Conservation (phyloP, 192 early-diverging fungal species). For the Thoreauomyces humboldtii region DNA sequence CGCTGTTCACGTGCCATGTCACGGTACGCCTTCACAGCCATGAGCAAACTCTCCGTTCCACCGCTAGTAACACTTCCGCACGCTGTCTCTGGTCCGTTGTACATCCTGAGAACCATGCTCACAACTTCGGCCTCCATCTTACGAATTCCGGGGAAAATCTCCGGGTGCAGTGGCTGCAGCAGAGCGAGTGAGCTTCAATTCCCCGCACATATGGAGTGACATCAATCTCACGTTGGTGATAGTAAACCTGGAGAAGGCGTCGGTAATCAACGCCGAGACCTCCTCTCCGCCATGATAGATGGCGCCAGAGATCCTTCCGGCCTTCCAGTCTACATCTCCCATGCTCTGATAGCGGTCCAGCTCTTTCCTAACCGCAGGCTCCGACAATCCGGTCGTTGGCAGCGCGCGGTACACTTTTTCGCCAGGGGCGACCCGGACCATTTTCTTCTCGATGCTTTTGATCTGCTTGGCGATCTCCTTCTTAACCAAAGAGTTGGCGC, state of each 20-base stretch:
- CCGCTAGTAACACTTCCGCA: constrained; percentile 91
- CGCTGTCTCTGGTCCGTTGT: constrained; percentile 69
- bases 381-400: constrained; percentile 63
- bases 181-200: neutral
- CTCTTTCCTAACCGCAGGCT: constrained; percentile 52
- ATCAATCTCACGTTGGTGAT: constrained; percentile 60
- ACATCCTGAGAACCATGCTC: constrained; percentile 85
- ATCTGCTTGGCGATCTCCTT: constrained; percentile 75
- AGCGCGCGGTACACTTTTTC: constrained; percentile 63
- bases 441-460: constrained; percentile 75
- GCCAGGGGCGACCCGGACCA: constrained; percentile 62
- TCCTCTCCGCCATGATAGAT: constrained; percentile 92
- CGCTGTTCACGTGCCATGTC: constrained; percentile 76
- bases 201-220: neutral
- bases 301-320: constrained; percentile 82
- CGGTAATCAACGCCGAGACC: constrained; percentile 66
- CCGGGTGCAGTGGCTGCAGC: constrained; percentile 80
- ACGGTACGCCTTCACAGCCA: constrained; percentile 92
- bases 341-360: constrained; percentile 53
- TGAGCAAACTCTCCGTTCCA: constrained; percentile 91
- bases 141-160: constrained; percentile 91
- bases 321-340: constrained; percentile 73
- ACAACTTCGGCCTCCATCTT: constrained; percentile 95
- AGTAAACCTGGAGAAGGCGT: constrained; percentile 81
- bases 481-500: constrained; percentile 65